phyloP scores from a whole-genome alignment of 257 asterid genomes.

The Petunia axillaris region DNA sequence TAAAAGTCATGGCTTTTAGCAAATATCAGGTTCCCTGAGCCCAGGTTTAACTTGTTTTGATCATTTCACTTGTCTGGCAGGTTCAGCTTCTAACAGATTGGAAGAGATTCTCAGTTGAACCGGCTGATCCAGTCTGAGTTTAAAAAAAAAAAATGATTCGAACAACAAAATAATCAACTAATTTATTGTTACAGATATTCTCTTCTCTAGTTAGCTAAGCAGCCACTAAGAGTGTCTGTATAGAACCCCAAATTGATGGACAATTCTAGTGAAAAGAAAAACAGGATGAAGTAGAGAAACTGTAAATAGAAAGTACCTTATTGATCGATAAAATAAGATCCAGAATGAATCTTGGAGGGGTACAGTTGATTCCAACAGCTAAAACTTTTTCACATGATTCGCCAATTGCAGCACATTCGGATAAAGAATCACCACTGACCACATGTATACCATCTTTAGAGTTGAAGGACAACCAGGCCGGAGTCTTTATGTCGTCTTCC shows the following conservation, averaged over 20 bases:
- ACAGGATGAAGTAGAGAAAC: conserved; percentile 20
- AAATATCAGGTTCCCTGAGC: not conserved
- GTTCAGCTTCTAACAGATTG: conserved; percentile 19
- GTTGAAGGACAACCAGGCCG: conserved; percentile 89
- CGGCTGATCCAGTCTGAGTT: not conserved
- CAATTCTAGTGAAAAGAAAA: conserved; percentile 4
- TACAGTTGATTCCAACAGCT: conserved; percentile 85
- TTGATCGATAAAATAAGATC: conserved; percentile 66
- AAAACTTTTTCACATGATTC: conserved; percentile 69
- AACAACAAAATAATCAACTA: not conserved
- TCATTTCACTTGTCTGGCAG: conserved; percentile 11
- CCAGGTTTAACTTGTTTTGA: conserved; percentile 6
- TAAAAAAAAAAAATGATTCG: not conserved
- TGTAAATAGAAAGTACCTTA: conserved; percentile 49
- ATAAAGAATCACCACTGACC: conserved; percentile 82
- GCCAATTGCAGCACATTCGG: conserved; percentile 69
- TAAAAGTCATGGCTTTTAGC: not conserved
- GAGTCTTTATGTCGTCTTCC: conserved; percentile 71
- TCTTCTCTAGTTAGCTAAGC: conserved; percentile 19
- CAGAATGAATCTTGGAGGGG: conserved; percentile 85
- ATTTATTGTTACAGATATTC: conserved; percentile 4
- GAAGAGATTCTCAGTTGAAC: not conserved
- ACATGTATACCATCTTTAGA: conserved; percentile 85
- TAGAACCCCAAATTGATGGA: not conserved
- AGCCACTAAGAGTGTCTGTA: not conserved